Base-by-base conservation (phyloP, 1,139 yeast species). In the Wickerhamiella pararugosa region DNA sequence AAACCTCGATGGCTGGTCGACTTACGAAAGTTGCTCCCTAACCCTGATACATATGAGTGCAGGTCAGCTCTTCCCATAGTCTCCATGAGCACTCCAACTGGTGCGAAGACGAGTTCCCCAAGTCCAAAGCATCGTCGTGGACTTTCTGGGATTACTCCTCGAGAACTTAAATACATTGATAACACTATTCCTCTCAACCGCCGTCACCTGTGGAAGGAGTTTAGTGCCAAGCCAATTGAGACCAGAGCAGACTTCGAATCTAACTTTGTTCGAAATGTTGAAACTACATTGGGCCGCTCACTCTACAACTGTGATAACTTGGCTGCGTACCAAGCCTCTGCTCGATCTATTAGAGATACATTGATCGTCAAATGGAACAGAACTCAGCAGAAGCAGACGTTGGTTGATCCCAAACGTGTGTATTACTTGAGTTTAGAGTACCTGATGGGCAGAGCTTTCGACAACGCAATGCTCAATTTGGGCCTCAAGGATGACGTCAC, bases 401-500 rank as follows among this genome's bases (percentile, higher is more conserved):
- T 80, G 43, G 76, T 75, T 53, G 94, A 82, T 58, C 84, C 83
- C 43, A 87, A 87, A 64, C 69, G 96, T 50, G 79, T 86, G 37
- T 87, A 87, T 63, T 87, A 86, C 59, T 63, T 86, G 49, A 81
- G 94, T 2, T 68, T 87, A 52, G 96, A 87, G 63, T 87, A 84
- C 59, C 67, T 87, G 51, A 84, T 87, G 94, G 96, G 97, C 38
- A 73, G 94, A 55, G 95, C 96, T 40, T 70, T 87, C 71, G 96
- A 87, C 63, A 87, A 86, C 60, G 95, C 96, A 34, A 66, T 87
- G 65, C 80, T 84, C 62, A 87, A 87, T 61, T 70, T 82, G 55
- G 69, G 71, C 5, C 63, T 70, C 46, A 76, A 78, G 58, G 71
- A 66, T 26, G 63, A 70, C 43, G 71, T 81, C 37, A 53, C 58